Conservation (phyloP, 305 asterid species). For the Rubia occidens region DNA sequence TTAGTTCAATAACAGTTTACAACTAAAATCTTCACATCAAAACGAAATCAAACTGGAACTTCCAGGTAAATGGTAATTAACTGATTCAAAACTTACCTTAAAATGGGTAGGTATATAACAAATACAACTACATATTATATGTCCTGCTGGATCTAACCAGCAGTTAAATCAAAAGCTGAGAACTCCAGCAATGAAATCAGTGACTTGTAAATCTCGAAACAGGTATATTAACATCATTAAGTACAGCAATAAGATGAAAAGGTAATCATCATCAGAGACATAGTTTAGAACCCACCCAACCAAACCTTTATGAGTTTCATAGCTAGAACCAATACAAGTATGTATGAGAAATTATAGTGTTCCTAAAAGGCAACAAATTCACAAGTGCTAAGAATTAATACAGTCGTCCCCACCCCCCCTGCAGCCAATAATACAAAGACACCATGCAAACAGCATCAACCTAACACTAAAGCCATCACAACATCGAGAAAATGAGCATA, state of each 20-base stretch:
- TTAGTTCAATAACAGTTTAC: neutral
- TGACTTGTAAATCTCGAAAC: neutral
- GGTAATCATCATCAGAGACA: neutral
- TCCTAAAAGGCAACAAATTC: neutral
- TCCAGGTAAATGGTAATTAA: neutral
- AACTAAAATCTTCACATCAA: neutral
- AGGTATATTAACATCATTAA: too few species aligned
- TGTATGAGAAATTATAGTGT: neutral
- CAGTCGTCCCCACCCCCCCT: neutral
- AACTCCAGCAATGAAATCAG: neutral
- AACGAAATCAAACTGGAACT: neutral
- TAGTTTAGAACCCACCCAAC: neutral
- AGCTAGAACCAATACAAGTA: neutral
- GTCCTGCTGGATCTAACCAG: neutral
- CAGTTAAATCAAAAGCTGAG: neutral
- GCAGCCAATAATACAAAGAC: neutral
- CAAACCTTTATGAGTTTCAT: neutral
- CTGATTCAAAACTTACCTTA: neutral
- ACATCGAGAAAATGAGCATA: neutral
- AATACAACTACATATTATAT: neutral
- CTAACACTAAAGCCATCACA: neutral
- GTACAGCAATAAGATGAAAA: too few species aligned
- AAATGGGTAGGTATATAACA: neutral
- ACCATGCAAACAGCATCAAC: neutral
- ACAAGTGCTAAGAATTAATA: neutral